Conservation (phyloP, 1,139 yeast genomes). For the Blastobotrys malaysiensis region DNA sequence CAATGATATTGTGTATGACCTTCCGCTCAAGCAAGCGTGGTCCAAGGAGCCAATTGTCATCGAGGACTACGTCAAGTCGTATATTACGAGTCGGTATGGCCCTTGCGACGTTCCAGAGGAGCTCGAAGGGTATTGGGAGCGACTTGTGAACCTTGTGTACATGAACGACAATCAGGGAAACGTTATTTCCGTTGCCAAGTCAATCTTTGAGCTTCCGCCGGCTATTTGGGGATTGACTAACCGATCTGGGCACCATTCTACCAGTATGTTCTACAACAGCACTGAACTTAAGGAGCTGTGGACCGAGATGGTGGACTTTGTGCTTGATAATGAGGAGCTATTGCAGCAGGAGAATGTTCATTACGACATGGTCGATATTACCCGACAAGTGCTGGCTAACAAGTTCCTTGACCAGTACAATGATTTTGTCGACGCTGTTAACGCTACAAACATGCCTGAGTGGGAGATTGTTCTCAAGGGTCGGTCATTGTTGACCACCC, state of each 20-base stretch:
- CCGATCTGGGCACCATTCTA: conserved; percentile 13
- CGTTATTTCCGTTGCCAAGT: conserved; percentile 16
- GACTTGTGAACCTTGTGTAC: conserved; percentile 14
- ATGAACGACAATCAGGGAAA: conserved; percentile 13
- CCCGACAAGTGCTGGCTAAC: conserved; percentile 17
- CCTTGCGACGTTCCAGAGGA: conserved; percentile 8
- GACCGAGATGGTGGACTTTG: conserved; percentile 8
- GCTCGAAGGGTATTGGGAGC: conserved; percentile 14
- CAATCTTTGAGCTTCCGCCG: conserved; percentile 15
- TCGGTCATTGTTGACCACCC: conserved; percentile 8
- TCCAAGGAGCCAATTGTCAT: conserved; percentile 11
- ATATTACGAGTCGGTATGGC: conserved; percentile 15
- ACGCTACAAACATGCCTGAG: not conserved
- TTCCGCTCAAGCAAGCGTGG: conserved; percentile 20
- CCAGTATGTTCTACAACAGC: conserved; percentile 13
- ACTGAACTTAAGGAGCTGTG: conserved; percentile 12
- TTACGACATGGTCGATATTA: conserved; percentile 17
- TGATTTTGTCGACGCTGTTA: conserved; percentile 5
- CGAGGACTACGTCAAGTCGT: conserved; percentile 11
- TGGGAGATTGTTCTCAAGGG: not conserved
- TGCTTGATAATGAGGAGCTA: conserved; percentile 8
- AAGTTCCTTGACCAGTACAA: conserved; percentile 12
- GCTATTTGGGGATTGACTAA: conserved; percentile 13
- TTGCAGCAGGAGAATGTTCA: conserved; percentile 14
- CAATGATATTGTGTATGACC: conserved; percentile 18